A percentile compares a stretch with the other conserved stretches of the same genome.
These are phyloP conservation scores for Plasmopara viticola DNA, from an alignment of 352 stramenopile species.

Conservation along the genomic window DNA sequence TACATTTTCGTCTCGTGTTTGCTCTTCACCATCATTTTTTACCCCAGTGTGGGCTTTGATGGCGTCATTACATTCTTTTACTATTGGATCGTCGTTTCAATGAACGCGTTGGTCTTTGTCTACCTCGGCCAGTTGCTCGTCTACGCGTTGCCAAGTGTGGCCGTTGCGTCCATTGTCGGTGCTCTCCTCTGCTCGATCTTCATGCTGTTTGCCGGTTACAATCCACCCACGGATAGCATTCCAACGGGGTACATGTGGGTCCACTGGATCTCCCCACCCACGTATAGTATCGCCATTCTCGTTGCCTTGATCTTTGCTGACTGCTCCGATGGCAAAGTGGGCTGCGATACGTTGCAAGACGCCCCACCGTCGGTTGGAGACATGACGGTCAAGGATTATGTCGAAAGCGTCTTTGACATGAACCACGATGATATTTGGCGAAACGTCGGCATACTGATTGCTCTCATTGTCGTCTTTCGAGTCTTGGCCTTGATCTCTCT, in stretches of 20 bases:
- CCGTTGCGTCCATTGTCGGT: constrained; percentile 30
- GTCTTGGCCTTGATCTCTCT: constrained; percentile 31
- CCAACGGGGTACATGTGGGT: constrained; percentile 52
- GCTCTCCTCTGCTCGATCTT: constrained; percentile 44
- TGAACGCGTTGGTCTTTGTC: constrained; percentile 44
- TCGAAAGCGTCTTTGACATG: constrained; percentile 44
- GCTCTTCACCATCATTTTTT: constrained; percentile 48
- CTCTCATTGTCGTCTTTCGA: constrained; percentile 37
- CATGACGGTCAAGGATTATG: constrained; percentile 43
- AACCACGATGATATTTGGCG: constrained; percentile 42
- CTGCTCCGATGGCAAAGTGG: constrained; percentile 17
- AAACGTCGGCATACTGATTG: constrained; percentile 36
- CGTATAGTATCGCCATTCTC: constrained; percentile 44
- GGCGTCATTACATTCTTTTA: constrained; percentile 36
- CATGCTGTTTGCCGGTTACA: constrained; percentile 50
- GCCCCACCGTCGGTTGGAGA: constrained; percentile 16
- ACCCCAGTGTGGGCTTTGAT: constrained; percentile 47
- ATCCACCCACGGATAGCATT: constrained; percentile 41
- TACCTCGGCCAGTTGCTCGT: constrained; percentile 47
- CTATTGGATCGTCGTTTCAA: constrained; percentile 45
- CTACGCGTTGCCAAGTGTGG: constrained; percentile 36
- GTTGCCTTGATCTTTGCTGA: constrained; percentile 30
- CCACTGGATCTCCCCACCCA: constrained; percentile 39
- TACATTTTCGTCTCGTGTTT: constrained; percentile 41
- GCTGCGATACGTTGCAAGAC: constrained; percentile 14